Conservation (phyloP, 2,329 filamentous ascomycete species). For the Rutstroemia sp. region DNA sequence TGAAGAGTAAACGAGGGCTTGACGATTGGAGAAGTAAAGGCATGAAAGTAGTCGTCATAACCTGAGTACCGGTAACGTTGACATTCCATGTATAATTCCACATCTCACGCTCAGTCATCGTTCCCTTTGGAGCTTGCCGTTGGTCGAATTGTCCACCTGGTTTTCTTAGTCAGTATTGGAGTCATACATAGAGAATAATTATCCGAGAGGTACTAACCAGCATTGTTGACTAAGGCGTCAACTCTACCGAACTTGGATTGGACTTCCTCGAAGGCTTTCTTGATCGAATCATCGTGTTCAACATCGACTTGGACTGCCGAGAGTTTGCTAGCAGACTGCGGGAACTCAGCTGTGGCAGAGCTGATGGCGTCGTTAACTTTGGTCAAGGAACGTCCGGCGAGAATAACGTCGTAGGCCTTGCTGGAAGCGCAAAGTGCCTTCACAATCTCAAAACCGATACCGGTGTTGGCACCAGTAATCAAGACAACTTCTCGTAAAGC, state of each 20-base stretch:
- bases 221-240: slow-evolving; percentile 33
- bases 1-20: slow-evolving; percentile 40
- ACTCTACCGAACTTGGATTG: slow-evolving; percentile 25
- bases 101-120: slow-evolving; percentile 30
- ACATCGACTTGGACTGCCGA: slow-evolving; percentile 28
- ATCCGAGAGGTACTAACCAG: slow-evolving; percentile 14
- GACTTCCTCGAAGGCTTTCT: slow-evolving; percentile 25
- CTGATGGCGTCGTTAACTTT: slow-evolving; percentile 35
- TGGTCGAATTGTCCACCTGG: slow-evolving; percentile 26
- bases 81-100: slow-evolving; percentile 36
- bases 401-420: slow-evolving; percentile 31
- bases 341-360: slow-evolving; percentile 31
- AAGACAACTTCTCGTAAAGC: slow-evolving; percentile 16
- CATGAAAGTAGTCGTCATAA: slow-evolving; percentile 31
- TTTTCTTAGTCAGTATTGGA: slow-evolving; percentile 1
- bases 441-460: slow-evolving; percentile 33
- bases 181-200: not conserved
- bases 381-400: slow-evolving; percentile 33
- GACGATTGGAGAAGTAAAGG: slow-evolving; percentile 38
- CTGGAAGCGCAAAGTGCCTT: slow-evolving; percentile 12
- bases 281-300: slow-evolving; percentile 29
- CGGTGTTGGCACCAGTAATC: slow-evolving; percentile 36
- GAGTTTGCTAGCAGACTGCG: slow-evolving; percentile 22
- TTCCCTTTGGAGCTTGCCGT: slow-evolving; percentile 19
- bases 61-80: slow-evolving; percentile 36